Conservation (phyloP, 192 early-diverging fungal species). For the Coemansia sp. region DNA sequence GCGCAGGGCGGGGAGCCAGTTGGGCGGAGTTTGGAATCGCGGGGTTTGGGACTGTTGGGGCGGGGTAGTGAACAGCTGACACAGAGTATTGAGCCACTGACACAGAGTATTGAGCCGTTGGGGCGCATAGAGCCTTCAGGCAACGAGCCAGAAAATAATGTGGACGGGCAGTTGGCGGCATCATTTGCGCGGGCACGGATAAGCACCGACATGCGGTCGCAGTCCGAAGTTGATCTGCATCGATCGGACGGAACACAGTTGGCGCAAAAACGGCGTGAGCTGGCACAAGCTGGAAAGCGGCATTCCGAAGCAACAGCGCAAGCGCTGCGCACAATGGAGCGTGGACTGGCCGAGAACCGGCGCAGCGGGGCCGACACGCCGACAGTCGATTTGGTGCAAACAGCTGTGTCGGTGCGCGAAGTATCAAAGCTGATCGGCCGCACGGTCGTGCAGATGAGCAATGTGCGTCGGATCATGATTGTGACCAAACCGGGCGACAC, state of each 20-base stretch:
- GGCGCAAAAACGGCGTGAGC: constrained; percentile 38
- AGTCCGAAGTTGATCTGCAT: constrained; percentile 9
- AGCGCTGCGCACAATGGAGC: constrained; percentile 43
- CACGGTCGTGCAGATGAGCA: constrained; percentile 51
- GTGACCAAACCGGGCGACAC: constrained; percentile 75
- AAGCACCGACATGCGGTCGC: constrained; percentile 1
- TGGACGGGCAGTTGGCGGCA: no score
- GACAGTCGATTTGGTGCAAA: constrained; percentile 61
- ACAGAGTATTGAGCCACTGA: background rate
- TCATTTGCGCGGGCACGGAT: background rate
- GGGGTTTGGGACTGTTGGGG: background rate
- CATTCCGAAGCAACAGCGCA: constrained; percentile 33
- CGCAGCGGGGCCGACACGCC: constrained; percentile 46
- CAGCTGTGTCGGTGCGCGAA: constrained; percentile 67
- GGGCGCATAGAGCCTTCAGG: background rate
- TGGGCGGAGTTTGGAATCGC: no score
- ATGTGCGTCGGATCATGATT: constrained; percentile 63
- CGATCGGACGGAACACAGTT: constrained; percentile 9
- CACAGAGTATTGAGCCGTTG: background rate
- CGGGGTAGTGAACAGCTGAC: background rate
- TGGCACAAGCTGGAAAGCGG: constrained; percentile 32
- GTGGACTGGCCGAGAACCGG: constrained; percentile 25
- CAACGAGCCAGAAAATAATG: background rate
- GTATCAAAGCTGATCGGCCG: constrained; percentile 70
- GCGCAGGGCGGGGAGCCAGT: background rate